phyloP scores from a whole-genome alignment of 139 green algal genomes.

The Chlorella sp. region DNA sequence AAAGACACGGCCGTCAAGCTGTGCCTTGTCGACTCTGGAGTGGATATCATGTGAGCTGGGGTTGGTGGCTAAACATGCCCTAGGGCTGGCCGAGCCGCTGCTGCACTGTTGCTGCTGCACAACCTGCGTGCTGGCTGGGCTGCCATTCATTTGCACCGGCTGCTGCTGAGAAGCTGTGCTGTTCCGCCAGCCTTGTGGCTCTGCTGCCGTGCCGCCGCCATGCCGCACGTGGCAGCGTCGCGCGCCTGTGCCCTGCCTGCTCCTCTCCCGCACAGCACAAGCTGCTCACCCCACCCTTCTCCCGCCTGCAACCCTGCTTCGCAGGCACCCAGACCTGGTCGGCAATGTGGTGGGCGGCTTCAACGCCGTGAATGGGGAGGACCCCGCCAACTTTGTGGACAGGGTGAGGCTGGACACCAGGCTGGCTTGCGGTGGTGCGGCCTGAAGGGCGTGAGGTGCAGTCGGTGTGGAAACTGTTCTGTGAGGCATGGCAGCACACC shows the following conservation, averaged over 20 bases:
- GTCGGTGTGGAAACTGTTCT: too few species aligned
- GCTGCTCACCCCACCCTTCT: neutral
- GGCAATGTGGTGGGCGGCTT: neutral
- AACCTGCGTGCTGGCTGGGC: too few species aligned
- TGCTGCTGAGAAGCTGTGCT: too few species aligned
- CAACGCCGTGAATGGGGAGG: constrained; percentile 7
- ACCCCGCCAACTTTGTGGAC: neutral
- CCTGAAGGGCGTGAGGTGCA: too few species aligned
- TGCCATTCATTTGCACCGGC: too few species aligned
- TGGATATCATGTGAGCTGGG: constrained; percentile 31
- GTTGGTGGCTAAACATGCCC: too few species aligned
- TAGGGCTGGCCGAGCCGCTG: neutral
- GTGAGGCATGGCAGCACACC: too few species aligned
- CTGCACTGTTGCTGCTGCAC: neutral
- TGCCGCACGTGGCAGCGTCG: neutral
- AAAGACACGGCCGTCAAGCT: neutral
- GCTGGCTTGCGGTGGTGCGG: too few species aligned
- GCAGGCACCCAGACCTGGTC: constrained; percentile 2
- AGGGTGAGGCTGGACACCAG: too few species aligned
- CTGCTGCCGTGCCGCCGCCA: too few species aligned
- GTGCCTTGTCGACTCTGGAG: constrained; percentile 17
- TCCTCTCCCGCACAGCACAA: neutral
- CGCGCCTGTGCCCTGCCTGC: neutral
- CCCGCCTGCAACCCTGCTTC: neutral
- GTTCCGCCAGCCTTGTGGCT: too few species aligned